A percentile compares a stretch with the other conserved stretches of the same genome.
Conservation (phyloP, 2,329 filamentous ascomycete species). For the Aspergillus sp. region DNA sequence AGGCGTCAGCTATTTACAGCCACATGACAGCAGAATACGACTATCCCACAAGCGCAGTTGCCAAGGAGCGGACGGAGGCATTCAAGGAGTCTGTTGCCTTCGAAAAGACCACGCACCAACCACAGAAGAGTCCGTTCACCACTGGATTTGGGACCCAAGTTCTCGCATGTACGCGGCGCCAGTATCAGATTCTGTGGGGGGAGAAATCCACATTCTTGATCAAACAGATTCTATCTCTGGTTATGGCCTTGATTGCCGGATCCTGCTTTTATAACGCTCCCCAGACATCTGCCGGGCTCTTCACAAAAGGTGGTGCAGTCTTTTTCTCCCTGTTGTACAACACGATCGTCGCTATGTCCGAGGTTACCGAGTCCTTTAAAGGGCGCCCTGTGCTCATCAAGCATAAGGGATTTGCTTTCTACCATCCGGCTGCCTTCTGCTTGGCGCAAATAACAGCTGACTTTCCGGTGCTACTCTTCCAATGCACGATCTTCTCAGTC, state of each 20-base stretch:
- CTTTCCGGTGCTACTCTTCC: conserved; percentile 57
- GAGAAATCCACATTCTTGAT: conserved; percentile 65
- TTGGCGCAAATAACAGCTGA: conserved; percentile 47
- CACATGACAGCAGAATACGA: conserved; percentile 59
- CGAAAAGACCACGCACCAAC: conserved; percentile 59
- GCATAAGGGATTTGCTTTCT: conserved; percentile 60
- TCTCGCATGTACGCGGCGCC: conserved; percentile 56
- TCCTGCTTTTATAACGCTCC: conserved; percentile 68
- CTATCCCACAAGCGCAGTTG: conserved; percentile 54
- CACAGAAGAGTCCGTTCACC: conserved; percentile 57
- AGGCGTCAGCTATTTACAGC: conserved; percentile 52
- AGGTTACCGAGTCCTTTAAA: conserved; percentile 63
- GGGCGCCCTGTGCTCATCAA: conserved; percentile 61
- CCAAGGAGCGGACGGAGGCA: conserved; percentile 51
- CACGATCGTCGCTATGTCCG: conserved; percentile 62
- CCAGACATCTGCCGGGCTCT: conserved; percentile 59
- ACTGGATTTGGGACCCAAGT: conserved; percentile 58
- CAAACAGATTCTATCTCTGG: conserved; percentile 60
- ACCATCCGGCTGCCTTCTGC: conserved; percentile 51
- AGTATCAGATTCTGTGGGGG: conserved; percentile 66
- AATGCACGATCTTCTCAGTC: conserved; percentile 59
- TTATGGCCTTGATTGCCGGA: conserved; percentile 63
- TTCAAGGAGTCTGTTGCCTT: conserved; percentile 57
- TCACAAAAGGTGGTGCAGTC: conserved; percentile 62
- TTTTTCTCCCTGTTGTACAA: conserved; percentile 66